Evolutionary conservation across 768 basidiomycete genomes (phyloP).

Genomic region (Podaxis sp.): DNA sequence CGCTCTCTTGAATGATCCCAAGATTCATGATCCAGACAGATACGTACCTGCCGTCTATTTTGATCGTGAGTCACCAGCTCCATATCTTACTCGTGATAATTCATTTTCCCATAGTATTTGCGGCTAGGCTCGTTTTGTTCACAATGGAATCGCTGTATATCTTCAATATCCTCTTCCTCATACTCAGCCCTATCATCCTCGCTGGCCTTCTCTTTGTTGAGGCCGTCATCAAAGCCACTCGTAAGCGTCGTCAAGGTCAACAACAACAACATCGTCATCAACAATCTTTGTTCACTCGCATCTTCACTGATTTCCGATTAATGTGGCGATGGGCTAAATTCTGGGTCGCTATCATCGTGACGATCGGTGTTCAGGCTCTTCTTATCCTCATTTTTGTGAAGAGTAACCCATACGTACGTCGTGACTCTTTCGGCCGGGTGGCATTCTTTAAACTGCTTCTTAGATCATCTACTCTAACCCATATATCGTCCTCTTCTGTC

Average conservation of each 20-base stretch:
- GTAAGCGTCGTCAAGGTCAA: neutral
- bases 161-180: slow-evolving; percentile 54
- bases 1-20: slow-evolving; percentile 41
- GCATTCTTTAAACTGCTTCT: neutral
- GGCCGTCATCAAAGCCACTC: slow-evolving; percentile 15
- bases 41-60: slow-evolving; percentile 50
- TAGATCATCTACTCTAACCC: slow-evolving; percentile 33
- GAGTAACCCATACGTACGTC: slow-evolving; percentile 62
- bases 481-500: slow-evolving; percentile 43
- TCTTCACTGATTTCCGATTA: slow-evolving; percentile 16
- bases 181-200: slow-evolving; percentile 57
- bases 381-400: slow-evolving; percentile 45
- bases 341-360: slow-evolving; percentile 52
- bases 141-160: slow-evolving; percentile 45
- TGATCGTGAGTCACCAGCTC: slow-evolving; percentile 51
- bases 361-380: slow-evolving; percentile 39
- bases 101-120: slow-evolving; percentile 48
- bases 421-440: neutral
- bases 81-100: neutral
- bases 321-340: slow-evolving; percentile 55
- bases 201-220: slow-evolving; percentile 35
- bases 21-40: slow-evolving; percentile 1
- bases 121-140: slow-evolving; percentile 48
- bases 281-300: slow-evolving; percentile 1
- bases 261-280: neutral